phyloP scores from a whole-genome alignment of 2,329 filamentous ascomycete genomes.

The Emergomyces orientalis region DNA sequence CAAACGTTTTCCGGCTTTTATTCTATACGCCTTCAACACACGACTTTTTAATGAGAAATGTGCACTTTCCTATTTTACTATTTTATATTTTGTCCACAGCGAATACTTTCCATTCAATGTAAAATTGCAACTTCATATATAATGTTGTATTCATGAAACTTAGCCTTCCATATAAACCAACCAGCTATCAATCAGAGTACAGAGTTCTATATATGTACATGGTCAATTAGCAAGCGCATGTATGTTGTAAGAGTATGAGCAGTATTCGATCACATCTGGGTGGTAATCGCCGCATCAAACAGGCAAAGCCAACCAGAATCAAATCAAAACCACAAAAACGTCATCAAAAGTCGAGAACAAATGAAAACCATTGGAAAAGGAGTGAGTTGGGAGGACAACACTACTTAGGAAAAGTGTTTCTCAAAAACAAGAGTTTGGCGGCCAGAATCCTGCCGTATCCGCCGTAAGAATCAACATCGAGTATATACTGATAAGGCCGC shows the following conservation, averaged over 20 bases:
- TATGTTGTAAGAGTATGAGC: background rate
- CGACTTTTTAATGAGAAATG: background rate
- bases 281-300: background rate
- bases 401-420: background rate
- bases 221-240: background rate
- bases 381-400: background rate
- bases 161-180: background rate
- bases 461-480: too few species aligned
- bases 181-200: background rate
- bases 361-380: background rate
- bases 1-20: background rate
- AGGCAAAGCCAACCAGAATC: background rate
- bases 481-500: too few species aligned
- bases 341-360: background rate
- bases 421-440: background rate
- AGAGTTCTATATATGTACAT: background rate
- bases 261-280: background rate
- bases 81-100: background rate
- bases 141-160: background rate
- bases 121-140: background rate
- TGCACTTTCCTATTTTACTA: background rate
- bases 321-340: background rate
- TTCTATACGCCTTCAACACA: background rate
- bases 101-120: background rate
- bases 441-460: background rate